A percentile compares a stretch with the other conserved stretches of the same genome.
phyloP scores from a whole-genome alignment of 495 filamentous ascomycete species.

The Lasiosphaeria miniovina region DNA sequence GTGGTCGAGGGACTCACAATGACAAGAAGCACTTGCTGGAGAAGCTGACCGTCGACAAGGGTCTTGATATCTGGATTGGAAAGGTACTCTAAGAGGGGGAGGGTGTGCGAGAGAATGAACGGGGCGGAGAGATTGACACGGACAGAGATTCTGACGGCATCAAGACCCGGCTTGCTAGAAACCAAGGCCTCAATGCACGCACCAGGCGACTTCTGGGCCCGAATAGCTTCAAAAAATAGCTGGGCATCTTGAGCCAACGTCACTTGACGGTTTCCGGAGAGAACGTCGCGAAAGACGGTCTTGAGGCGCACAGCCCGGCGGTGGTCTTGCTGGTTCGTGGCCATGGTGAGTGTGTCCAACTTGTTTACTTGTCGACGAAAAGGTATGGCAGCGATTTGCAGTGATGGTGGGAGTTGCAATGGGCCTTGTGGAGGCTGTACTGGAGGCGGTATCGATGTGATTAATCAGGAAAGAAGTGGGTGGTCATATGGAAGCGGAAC shows the following conservation, averaged over 20 bases:
- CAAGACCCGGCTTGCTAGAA: slow-evolving; percentile 44
- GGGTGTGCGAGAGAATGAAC: slow-evolving; percentile 52
- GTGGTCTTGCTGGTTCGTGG: slow-evolving; percentile 7
- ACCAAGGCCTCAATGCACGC: slow-evolving; percentile 56
- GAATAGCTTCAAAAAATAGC: slow-evolving; percentile 60
- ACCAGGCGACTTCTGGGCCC: slow-evolving; percentile 44
- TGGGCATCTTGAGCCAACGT: slow-evolving; percentile 39
- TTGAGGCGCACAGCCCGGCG: slow-evolving; percentile 25
- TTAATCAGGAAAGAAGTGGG: too few relatives aligned
- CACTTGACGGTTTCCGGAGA: slow-evolving; percentile 28
- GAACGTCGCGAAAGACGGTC: slow-evolving; percentile 25
- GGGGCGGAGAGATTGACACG: slow-evolving; percentile 44
- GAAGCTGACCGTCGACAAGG: slow-evolving; percentile 53
- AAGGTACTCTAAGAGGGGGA: slow-evolving; percentile 36
- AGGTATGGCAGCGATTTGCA: background rate
- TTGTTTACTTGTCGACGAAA: background rate
- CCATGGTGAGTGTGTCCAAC: slow-evolving; percentile 4
- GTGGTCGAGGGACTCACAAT: slow-evolving; percentile 59
- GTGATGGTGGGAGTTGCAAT: too few relatives aligned
- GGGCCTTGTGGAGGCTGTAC: too few relatives aligned
- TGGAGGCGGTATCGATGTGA: too few relatives aligned
- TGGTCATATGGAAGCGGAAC: too few relatives aligned
- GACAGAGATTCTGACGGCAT: slow-evolving; percentile 47
- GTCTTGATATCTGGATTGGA: slow-evolving; percentile 46
- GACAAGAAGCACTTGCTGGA: slow-evolving; percentile 49